Evolutionary conservation across 2,329 filamentous ascomycete species (phyloP), one percentile per base, ranked within the genome.

Genomic region (Aureobasidium sp.): DNA sequence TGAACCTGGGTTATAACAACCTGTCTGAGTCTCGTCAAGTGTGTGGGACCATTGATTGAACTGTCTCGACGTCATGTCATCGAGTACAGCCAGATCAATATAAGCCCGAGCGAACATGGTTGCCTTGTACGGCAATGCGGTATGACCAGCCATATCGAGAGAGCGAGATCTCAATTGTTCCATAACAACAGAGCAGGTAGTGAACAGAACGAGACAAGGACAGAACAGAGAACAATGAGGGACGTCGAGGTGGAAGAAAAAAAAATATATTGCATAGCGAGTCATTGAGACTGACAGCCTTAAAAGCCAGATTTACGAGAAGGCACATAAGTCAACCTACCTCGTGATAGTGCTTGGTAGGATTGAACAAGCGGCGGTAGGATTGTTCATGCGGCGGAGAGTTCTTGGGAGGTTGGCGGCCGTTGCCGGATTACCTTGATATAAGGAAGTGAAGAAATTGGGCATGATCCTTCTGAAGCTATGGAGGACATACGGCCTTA

Each of bases 1-100:
- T 9, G 68, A 63, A n/a, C 69, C 69, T 17, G 20, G 52, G 32
- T 67, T 60, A 48, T 66, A 68, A 61, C 70, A 71, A 15, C 65
- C 66, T 8, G 65, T 67, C 39, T 66, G 61, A 2, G 65, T 63
- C 20, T 59, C 47, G 51, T 66, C 67, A 43, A 69, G 64, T 5
- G 55, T 51, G 51, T 69, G 67, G 5, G 66, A 65, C 36, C 56
- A 63, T 32, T 53, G 29, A 52, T 69, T 65, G 63, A 68, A 71
- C 1, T 67, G 52, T 36, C 65, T 63, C 24, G 64, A 62, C n/a
- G 64, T 63, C 66, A 71, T 69, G 63, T 70, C 66, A 24, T 55
- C 37, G 36, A 51, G 48, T 37, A 51, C 17, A 37, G 27, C 12
- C 17, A 13, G 7, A 17, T 59, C 41, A 36, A 36, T 15, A 55